Evolutionary conservation across 202 grass and related monocot species (phyloP), one percentile per base, ranked within the genome.

Genomic region (Zizania palustris): DNA sequence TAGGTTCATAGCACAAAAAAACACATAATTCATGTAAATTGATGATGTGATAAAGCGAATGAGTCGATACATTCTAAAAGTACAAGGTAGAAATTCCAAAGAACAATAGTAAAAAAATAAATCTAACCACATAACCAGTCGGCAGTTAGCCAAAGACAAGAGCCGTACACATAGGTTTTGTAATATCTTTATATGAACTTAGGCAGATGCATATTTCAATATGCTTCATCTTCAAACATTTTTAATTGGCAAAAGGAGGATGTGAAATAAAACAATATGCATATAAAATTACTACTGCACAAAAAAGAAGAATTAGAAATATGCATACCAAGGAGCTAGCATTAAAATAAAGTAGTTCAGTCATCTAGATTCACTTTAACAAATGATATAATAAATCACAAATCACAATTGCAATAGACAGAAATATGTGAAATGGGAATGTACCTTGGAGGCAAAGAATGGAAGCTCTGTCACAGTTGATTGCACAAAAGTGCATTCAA

Each of bases 371-470:
- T 83, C 45, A 80, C 44, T 65, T 44, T 5, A 82, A 39, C 20
- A 77, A 49, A 65, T 36, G 11, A 11, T 45, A 38, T 3, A 5
- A 49, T 33, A 45, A 0, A 63, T 57, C 69, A 83, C n/a, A 45
- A 0, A 63, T 57, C 69, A 83, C n/a, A 74, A 48, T n/a, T 75
- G 71, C 37, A 86, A 45, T 38, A 14, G 34, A 22, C 19, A 83
- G 19, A 38, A 28, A 56, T 21, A 50, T 55, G 21, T 55, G 49
- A 71, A 72, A 63, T 34, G 50, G 7, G 13, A 28, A 76, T 65
- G 39, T 75, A 98, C 95, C 91, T 98, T 94, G 51, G 95, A 98
- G 54, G 95, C 91, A 88, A 98, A 98, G 85, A 98, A 98, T n/a
- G 95, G 95, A 75, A 98, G 78, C 75, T 92, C 91, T 4, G 95